A percentile compares a stretch with the other conserved stretches of the same genome.
phyloP scores from a whole-genome alignment of 2,329 filamentous ascomycete genomes.

The Drechslerella coelobrocha region DNA sequence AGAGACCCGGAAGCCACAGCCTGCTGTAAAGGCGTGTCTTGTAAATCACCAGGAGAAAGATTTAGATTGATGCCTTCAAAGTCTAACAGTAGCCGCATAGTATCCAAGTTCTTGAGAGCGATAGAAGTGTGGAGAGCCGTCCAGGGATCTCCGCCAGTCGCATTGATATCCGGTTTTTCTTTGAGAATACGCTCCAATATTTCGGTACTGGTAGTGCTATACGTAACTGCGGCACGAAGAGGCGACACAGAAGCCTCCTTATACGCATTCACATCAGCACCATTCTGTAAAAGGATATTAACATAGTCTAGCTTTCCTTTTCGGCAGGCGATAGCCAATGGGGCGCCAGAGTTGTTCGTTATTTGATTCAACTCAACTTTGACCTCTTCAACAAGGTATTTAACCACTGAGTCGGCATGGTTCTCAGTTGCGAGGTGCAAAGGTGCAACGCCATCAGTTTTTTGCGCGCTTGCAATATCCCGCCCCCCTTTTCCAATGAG shows the following conservation, averaged over 20 bases:
- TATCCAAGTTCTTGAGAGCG: not conserved
- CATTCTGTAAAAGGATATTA: not conserved
- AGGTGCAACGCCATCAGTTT: slow-evolving; percentile 2
- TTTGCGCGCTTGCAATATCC: not conserved
- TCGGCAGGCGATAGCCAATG: not conserved
- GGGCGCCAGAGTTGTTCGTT: not conserved
- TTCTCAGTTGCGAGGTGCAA: not conserved
- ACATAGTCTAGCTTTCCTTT: not conserved
- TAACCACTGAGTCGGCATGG: not conserved
- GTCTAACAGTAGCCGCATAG: not conserved
- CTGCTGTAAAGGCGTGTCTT: not conserved
- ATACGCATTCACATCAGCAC: not conserved
- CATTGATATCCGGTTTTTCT: not conserved
- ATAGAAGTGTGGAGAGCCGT: not conserved
- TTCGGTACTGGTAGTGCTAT: not conserved
- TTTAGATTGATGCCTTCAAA: not conserved
- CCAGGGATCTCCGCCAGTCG: not conserved
- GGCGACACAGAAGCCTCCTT: not conserved
- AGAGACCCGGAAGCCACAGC: not conserved
- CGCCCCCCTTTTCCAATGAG: not conserved
- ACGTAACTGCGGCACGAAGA: not conserved
- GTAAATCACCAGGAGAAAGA: not conserved
- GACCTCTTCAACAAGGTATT: not conserved
- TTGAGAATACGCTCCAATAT: slow-evolving; percentile 1
- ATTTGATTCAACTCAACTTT: not conserved